Conservation (phyloP, 371 early-diverging fungal genomes). For the Gilbertella persicaria region DNA sequence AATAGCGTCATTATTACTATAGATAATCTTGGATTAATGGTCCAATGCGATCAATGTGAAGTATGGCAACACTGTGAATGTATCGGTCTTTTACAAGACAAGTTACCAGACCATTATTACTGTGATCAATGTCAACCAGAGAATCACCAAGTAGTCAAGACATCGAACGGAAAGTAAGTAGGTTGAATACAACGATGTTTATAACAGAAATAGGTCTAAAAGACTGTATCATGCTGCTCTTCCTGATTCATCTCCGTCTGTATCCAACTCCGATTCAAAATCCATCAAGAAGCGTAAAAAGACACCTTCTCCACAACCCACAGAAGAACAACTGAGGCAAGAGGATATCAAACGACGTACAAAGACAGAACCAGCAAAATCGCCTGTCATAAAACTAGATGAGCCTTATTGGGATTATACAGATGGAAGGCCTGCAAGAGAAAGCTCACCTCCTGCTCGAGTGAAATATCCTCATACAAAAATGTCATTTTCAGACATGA, state of each 20-base stretch:
- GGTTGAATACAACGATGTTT: background rate
- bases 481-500: slow-evolving; percentile 64
- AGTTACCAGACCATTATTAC: slow-evolving; percentile 83
- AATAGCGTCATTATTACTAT: slow-evolving; percentile 8
- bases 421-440: slow-evolving; percentile 43
- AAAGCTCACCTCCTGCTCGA: slow-evolving; percentile 47
- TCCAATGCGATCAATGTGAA: slow-evolving; percentile 87
- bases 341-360: slow-evolving; percentile 23
- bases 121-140: slow-evolving; percentile 86
- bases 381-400: background rate
- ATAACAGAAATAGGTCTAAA: slow-evolving; percentile 16
- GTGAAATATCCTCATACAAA: slow-evolving; percentile 53
- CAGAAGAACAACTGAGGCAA: slow-evolving; percentile 16
- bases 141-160: slow-evolving; percentile 59
- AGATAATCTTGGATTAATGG: slow-evolving; percentile 82
- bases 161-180: slow-evolving; percentile 28
- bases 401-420: slow-evolving; percentile 31
- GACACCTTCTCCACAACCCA: background rate
- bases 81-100: slow-evolving; percentile 68
- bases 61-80: slow-evolving; percentile 93
- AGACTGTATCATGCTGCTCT: slow-evolving; percentile 9
- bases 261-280: slow-evolving; percentile 5
- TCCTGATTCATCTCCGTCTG: slow-evolving; percentile 7
- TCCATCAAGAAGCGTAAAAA: background rate
- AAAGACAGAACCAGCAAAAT: slow-evolving; percentile 7